Evolutionary conservation across 805 yeast genomes (phyloP), one percentile per base, ranked within the genome.

Genomic region (Sugiyamaella lignohabitans): DNA sequence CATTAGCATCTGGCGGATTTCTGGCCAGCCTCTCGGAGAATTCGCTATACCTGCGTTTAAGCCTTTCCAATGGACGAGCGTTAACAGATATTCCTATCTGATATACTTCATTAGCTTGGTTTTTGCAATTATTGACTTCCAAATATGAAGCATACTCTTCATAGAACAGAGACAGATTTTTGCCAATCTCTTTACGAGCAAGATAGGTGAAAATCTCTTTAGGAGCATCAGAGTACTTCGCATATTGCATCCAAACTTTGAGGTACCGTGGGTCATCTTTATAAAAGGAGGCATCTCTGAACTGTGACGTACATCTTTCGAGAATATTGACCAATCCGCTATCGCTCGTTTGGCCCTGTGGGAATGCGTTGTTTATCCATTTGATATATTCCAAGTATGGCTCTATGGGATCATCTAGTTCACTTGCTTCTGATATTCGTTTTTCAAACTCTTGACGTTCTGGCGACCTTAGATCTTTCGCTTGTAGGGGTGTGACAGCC

Each of bases 261-360:
- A 91, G 63, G 59, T 84, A 88, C 41, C 97, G 66, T 1, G 91
- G 79, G 60, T 91, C 97, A 60, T 89, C 83, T 49, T 79, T 81
- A 61, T 88, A 91, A 51, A 78, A 79, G 0, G 65, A 65, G 27
- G 73, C 75, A 54, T 83, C 85, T 56, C 80, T 71, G 59, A 87
- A 85, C 50, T 71, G 72, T 35, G 79, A 74, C 0, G 94, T 81
- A 54, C 93, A 83, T 40, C 82, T 67, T 59, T 87, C 95, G 29
- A 89, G 67, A 8, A 85, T 59, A 14, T 64, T 68, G 2, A 87
- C 63, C 42, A 87, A 67, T 0, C 87, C 88, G 53, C 86, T 80
- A 40, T 80, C 82, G 3, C 72, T 68, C 2, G 72, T 70, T 0
- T 74, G 79, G 2, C 78, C 94, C 35, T 80, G 78, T 0, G 89